Conservation (phyloP, 2,329 filamentous ascomycete species). For the Bipolaris sorokiniana region DNA sequence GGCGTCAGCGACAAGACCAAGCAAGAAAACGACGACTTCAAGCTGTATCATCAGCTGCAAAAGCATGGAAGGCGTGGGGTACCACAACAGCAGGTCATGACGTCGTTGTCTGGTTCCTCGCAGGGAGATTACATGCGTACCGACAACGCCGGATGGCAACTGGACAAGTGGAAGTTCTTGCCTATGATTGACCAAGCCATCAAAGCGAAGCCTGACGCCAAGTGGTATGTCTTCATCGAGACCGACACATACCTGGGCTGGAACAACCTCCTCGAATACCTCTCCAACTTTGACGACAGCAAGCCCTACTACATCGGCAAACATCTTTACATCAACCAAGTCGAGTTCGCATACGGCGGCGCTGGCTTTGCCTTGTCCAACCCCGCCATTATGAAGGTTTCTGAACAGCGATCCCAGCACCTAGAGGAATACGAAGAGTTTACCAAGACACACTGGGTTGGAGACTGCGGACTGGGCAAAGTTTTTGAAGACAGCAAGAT, state of each 20-base stretch:
- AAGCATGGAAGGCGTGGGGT: conserved; percentile 53
- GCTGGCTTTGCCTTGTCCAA: conserved; percentile 54
- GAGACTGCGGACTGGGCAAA: conserved; percentile 49
- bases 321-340: conserved; percentile 52
- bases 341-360: conserved; percentile 55
- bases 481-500: conserved; percentile 47
- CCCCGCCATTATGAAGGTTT: conserved; percentile 48
- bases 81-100: conserved; percentile 38
- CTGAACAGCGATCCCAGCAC: conserved; percentile 37
- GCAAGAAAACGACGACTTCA: conserved; percentile 57
- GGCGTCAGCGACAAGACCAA: conserved; percentile 50
- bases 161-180: conserved; percentile 67
- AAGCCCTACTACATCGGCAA: conserved; percentile 54
- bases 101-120: conserved; percentile 39
- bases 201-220: conserved; percentile 41
- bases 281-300: conserved; percentile 47
- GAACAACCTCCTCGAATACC: conserved; percentile 51
- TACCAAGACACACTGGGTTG: conserved; percentile 47
- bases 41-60: conserved; percentile 59
- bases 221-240: conserved; percentile 50
- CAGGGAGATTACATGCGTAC: conserved; percentile 47
- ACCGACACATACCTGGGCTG: conserved; percentile 47
- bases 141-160: conserved; percentile 55
- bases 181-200: conserved; percentile 60
- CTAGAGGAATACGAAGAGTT: conserved; percentile 46